These are phyloP conservation scores for Bipolaris victoriae DNA, from an alignment of 2,329 filamentous ascomycete genomes.

Conservation along the genomic window DNA sequence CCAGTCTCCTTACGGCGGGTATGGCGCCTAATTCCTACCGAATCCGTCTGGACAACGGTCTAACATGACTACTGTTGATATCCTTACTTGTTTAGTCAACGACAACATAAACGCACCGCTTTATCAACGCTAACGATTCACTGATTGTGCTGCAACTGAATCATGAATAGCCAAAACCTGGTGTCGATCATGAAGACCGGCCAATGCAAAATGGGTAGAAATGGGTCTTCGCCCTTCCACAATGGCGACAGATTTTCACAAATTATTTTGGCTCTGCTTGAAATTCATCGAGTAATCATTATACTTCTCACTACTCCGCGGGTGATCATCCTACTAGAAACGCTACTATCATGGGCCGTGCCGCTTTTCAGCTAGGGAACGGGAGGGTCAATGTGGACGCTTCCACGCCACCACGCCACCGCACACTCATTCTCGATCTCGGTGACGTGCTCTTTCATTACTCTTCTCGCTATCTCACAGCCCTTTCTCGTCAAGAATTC, in stretches of 20 bases:
- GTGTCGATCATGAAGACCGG: not conserved
- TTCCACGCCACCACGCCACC: not conserved
- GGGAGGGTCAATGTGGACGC: not conserved
- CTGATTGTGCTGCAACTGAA: not conserved
- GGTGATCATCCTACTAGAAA: not conserved
- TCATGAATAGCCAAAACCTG: not conserved
- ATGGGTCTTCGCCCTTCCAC: too few relatives aligned
- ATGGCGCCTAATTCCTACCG: not conserved
- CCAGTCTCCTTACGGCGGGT: not conserved
- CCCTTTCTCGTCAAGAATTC: constrained; percentile 27
- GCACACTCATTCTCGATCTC: constrained; percentile 43
- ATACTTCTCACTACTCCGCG: not conserved
- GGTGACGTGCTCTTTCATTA: constrained; percentile 48
- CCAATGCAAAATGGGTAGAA: not conserved
- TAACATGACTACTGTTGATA: not conserved
- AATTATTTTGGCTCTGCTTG: not conserved
- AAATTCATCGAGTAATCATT: too few relatives aligned
- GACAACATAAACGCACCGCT: not conserved
- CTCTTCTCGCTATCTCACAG: constrained; percentile 32
- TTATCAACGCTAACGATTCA: too few relatives aligned
- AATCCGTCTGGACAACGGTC: too few relatives aligned
- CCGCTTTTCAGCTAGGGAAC: not conserved
- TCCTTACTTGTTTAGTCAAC: not conserved
- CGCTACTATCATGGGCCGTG: not conserved
- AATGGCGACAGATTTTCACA: too few relatives aligned